Evolutionary conservation across 345 rosid species (phyloP).

Genomic region (Capsella bursapastoris): DNA sequence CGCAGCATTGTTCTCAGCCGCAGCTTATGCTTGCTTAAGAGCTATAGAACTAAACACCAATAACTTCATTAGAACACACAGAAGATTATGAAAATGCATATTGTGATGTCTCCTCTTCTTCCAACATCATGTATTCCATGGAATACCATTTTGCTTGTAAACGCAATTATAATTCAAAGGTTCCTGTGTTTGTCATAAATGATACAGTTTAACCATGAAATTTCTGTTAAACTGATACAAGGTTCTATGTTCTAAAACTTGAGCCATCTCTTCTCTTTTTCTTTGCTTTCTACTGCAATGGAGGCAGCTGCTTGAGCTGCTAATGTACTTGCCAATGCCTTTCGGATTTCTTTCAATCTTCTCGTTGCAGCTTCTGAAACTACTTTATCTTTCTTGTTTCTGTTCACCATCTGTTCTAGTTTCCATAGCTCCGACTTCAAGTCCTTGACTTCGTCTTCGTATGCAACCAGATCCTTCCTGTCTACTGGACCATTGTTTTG

Average conservation of each 20-base stretch:
- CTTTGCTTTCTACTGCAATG: constrained; percentile 65
- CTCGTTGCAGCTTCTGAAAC: constrained; percentile 77
- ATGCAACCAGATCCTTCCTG: constrained; percentile 72
- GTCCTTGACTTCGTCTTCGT: constrained; percentile 76
- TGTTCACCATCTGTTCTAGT: constrained; percentile 78
- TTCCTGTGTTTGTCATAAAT: constrained; percentile 12
- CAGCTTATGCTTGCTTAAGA: constrained; percentile 64
- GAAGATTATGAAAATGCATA: constrained; percentile 60
- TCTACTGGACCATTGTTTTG: constrained; percentile 56
- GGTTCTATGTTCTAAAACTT: constrained; percentile 57
- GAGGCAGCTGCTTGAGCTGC: constrained; percentile 79
- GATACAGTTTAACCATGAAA: neutral
- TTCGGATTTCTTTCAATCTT: constrained; percentile 69
- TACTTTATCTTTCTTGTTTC: constrained; percentile 81
- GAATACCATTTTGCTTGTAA: constrained; percentile 25
- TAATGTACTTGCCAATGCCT: constrained; percentile 68
- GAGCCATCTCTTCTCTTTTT: constrained; percentile 94
- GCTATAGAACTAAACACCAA: constrained; percentile 75
- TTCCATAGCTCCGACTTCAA: constrained; percentile 57
- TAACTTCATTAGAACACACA: constrained; percentile 84
- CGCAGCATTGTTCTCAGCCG: constrained; percentile 63
- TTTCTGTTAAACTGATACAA: neutral
- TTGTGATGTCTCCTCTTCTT: constrained; percentile 14
- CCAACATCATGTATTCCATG: constrained; percentile 20
- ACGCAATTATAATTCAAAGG: constrained; percentile 33